Evolutionary conservation across 2,329 filamentous ascomycete species (phyloP).

Genomic region (Lachnellula subtilissima): DNA sequence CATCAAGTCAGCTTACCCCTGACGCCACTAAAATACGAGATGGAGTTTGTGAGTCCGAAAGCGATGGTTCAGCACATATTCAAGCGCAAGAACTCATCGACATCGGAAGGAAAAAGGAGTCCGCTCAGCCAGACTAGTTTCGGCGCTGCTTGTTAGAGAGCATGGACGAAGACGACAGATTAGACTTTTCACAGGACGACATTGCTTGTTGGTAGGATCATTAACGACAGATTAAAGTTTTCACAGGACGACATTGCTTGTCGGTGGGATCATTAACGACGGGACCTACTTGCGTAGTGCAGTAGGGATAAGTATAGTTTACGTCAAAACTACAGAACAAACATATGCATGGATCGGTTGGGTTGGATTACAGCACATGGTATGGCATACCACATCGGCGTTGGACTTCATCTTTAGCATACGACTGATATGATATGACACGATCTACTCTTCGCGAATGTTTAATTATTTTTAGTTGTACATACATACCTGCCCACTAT

Average conservation of each 20-base stretch:
- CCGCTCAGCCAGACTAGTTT: conserved; percentile 16
- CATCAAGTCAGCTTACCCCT: conserved; percentile 49
- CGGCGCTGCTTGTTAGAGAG: conserved; percentile 2
- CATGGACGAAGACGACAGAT: not conserved
- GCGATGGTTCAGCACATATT: conserved; percentile 61
- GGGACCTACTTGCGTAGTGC: not conserved
- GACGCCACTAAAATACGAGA: conserved; percentile 43
- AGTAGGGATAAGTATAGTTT: not conserved
- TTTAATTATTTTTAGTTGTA: too few species aligned
- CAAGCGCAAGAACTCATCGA: conserved; percentile 36
- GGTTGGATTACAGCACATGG: not conserved
- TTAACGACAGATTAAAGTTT: not conserved
- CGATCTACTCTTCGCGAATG: too few species aligned
- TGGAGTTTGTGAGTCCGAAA: conserved; percentile 59
- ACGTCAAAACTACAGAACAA: not conserved
- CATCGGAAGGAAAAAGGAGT: conserved; percentile 7
- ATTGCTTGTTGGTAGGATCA: not conserved
- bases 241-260: not conserved
- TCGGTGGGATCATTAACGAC: not conserved
- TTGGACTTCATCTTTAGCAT: too few species aligned
- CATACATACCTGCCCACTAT: too few species aligned
- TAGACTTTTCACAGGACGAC: not conserved
- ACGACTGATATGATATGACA: too few species aligned
- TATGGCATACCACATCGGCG: not conserved
- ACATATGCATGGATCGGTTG: not conserved